Base-by-base conservation (phyloP, 2,329 filamentous ascomycete genomes). In the Microcera coccophila region DNA sequence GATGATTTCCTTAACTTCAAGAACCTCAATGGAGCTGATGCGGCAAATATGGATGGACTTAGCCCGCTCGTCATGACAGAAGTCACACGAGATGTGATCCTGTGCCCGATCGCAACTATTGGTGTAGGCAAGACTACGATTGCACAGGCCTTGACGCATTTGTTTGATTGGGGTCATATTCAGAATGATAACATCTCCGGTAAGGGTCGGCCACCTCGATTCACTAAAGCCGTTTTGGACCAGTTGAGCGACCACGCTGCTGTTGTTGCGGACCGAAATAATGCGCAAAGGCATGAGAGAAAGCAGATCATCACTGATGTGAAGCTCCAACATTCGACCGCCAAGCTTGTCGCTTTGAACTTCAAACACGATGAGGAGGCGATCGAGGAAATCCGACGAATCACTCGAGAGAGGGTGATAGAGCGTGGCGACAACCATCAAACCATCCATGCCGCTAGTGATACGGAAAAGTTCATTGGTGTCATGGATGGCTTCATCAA, bases 91-190 rank as follows among this genome's bases (percentile, higher is more conserved):
- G 80, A 94, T 57, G 75, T 96, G 14, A 78, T 96, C 15, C 74
- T 98, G n/a, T 85, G 90, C 5, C 90, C 93, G 1, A 82, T 96
- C 55, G 90, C 93, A 2, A 95, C 93, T 1, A 85, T 98, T 41
- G 93, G 93, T 9, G 98, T 93, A 61, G 93, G 93, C 42, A 98
- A 98, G 75, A 98, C 93, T 0, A 98, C 93, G 0, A 71, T 98
- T 38, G 90, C 87, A 3, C 68, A 94, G 38, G 90, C 87, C 3
- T 72, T 98, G 16, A 77, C 78, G 4, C 84, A 88, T 58, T 76
- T 98, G 1, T 96, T 97, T 53, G 81, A 76, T 41, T 97, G 90
- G 87, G 91, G 89, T 14, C 90, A 95, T 62, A 75, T 96, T 37
- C 93, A 98, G 62, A 98, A 98, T 62, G 93, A 98, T 69, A 95